Base-by-base conservation (phyloP, 2,329 filamentous ascomycete genomes). In the Bipolaris cookei region DNA sequence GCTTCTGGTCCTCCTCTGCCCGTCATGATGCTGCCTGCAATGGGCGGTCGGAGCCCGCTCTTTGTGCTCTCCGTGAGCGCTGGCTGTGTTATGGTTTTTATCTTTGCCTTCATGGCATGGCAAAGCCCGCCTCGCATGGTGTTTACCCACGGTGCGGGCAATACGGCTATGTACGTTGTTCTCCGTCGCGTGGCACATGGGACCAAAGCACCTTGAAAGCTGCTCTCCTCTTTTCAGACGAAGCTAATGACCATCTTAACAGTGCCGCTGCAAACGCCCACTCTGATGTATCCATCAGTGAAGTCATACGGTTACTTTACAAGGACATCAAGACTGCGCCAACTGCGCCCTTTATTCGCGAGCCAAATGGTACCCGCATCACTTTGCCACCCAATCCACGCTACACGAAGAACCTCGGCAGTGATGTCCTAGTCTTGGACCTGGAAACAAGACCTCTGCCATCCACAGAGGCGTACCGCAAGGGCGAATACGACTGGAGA, bases 101-200 rank as follows among this genome's bases (percentile, higher is more conserved):
- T 73, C 52, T 70, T 76, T 28, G 73, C 69, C 25, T 68, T 76
- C 37, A 64, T 75, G 59, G 70, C 72, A 23, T 76, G 70, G 71
- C 71, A 71, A 50, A 66, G 64, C 23, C 72, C 71, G 13, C 58
- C 68, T 35, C 55, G 62, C 16, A 62, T 74, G 18, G 56, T 67
- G 2, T 70, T 73, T 21, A 57, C 61, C 2, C 65, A 65, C 44
- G 58, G 48, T 6, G 54, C 62, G 30, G 62, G 63, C 23, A 65
- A 66, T 41, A 61, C 67, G 13, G 66, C 69, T 23, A 61, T 69
- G 73, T 76, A 70, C 34, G 69, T 65, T 44, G 6, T 35, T 32
- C 4, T 38, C 8, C 52, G 2, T 43, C 41, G 14, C 45, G 35
- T 56, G 32, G 18, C 39, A 30, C 25, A 42, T 50, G 46, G 45